These are phyloP conservation scores for Aegilops speltoides DNA, from an alignment of 176 grass and related monocot species.

Conservation along the genomic window DNA sequence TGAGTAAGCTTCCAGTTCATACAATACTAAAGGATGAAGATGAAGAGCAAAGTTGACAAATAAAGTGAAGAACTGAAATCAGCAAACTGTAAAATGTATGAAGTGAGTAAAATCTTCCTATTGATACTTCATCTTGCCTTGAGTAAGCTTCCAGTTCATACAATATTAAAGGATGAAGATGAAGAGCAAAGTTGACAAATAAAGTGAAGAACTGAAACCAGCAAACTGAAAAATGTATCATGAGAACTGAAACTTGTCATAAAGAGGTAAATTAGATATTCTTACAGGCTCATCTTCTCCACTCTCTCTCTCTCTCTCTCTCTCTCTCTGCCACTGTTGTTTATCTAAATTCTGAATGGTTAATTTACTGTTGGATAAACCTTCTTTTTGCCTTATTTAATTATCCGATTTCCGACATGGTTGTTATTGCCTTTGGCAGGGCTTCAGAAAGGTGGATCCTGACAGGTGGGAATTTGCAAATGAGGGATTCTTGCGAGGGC, in stretches of 20 bases:
- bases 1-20: not conserved
- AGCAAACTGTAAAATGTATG: conserved; percentile 25
- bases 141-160: conserved; percentile 6
- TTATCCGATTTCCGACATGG: conserved; percentile 29
- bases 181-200: conserved; percentile 15
- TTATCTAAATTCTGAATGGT: not conserved
- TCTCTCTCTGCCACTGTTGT: not conserved
- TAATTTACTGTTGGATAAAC: conserved; percentile 8
- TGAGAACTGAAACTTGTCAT: conserved; percentile 31
- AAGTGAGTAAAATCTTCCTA: not conserved
- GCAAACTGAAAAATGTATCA: conserved; percentile 28
- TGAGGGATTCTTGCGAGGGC: conserved; percentile 85
- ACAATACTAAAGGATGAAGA: conserved; percentile 24
- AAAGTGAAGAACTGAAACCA: conserved; percentile 28
- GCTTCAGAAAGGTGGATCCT: conserved; percentile 95
- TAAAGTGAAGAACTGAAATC: conserved; percentile 25
- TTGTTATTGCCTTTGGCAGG: conserved; percentile 46
- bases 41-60: conserved; percentile 18
- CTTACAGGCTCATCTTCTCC: not conserved
- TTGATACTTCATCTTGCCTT: conserved; percentile 1
- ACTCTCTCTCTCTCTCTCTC: too few species aligned
- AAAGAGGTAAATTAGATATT: conserved; percentile 56
- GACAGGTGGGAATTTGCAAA: conserved; percentile 98
- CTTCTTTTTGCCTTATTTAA: not conserved
- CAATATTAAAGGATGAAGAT: conserved; percentile 27